Percentiles rank a stretch among this genome's conserved stretches.
phyloP scores from a whole-genome alignment of 805 yeast species.

The Monosporozyma yasuniensis region DNA sequence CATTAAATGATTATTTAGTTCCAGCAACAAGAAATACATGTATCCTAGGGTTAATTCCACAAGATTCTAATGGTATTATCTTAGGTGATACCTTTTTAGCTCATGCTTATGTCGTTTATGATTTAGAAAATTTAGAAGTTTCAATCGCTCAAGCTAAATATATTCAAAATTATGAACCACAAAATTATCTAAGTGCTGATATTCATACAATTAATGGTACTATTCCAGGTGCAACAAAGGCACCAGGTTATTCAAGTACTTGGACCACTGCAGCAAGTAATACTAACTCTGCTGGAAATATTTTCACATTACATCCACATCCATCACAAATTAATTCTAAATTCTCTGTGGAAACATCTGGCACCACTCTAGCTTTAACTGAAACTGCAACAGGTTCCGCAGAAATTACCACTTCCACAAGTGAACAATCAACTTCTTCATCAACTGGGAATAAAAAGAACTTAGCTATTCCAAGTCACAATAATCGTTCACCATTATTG shows the following conservation, averaged over 20 bases:
- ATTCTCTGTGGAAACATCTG: not conserved
- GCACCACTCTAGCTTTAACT: not conserved
- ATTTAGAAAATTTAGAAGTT: conserved; percentile 40
- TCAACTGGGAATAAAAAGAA: not conserved
- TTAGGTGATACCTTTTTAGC: conserved; percentile 54
- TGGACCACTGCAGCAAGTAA: conserved; percentile 24
- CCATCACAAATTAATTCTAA: not conserved
- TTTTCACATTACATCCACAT: conserved; percentile 12
- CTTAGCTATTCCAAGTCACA: not conserved
- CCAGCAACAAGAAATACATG: conserved; percentile 26
- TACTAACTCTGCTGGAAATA: conserved; percentile 22
- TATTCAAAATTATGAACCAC: conserved; percentile 1
- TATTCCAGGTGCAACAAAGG: conserved; percentile 45
- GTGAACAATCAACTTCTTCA: not conserved
- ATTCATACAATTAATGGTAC: conserved; percentile 36
- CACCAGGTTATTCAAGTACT: conserved; percentile 39
- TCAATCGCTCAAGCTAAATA: conserved; percentile 41
- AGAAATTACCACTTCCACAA: not conserved
- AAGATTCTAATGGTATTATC: conserved; percentile 22
- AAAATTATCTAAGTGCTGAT: conserved; percentile 14
- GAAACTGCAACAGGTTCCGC: not conserved
- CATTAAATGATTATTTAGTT: conserved; percentile 33
- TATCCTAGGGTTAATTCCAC: conserved; percentile 35
- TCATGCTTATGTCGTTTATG: conserved; percentile 50
- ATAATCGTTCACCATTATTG: not conserved